Evolutionary conservation across 2,329 filamentous ascomycete genomes (phyloP).

Genomic region (Penicillium occitanis): DNA sequence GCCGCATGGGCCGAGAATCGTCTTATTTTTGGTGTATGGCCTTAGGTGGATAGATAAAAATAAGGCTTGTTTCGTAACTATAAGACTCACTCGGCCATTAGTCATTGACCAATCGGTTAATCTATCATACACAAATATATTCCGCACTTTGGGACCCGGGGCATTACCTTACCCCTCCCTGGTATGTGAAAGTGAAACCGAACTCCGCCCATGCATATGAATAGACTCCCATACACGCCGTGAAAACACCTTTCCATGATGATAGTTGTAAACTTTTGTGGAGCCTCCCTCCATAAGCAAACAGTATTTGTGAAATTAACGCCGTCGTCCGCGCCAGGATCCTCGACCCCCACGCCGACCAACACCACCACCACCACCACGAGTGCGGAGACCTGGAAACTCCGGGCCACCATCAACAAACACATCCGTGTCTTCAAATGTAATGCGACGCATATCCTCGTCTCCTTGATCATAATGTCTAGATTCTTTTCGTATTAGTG

Average conservation of each 20-base stretch:
- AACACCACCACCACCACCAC: constrained; percentile 41
- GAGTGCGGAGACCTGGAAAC: constrained; percentile 45
- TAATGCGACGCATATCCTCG: constrained; percentile 67
- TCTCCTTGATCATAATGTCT: constrained; percentile 37
- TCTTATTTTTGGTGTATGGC: background rate
- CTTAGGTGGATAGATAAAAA: background rate
- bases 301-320: background rate
- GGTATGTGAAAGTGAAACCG: background rate
- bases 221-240: background rate
- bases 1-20: background rate
- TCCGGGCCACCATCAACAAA: constrained; percentile 74
- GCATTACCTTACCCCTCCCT: background rate
- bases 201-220: background rate
- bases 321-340: constrained; percentile 23
- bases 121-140: background rate
- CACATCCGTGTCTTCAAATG: constrained; percentile 65
- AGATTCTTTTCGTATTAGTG: constrained; percentile 41
- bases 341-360: constrained; percentile 35
- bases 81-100: background rate
- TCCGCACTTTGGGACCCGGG: background rate
- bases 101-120: background rate
- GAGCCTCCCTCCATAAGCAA: background rate
- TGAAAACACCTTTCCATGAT: background rate
- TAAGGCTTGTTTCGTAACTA: background rate
- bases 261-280: background rate